These are phyloP conservation scores for Phytophthora meadii DNA, from an alignment of 352 stramenopile species.

Conservation along the genomic window DNA sequence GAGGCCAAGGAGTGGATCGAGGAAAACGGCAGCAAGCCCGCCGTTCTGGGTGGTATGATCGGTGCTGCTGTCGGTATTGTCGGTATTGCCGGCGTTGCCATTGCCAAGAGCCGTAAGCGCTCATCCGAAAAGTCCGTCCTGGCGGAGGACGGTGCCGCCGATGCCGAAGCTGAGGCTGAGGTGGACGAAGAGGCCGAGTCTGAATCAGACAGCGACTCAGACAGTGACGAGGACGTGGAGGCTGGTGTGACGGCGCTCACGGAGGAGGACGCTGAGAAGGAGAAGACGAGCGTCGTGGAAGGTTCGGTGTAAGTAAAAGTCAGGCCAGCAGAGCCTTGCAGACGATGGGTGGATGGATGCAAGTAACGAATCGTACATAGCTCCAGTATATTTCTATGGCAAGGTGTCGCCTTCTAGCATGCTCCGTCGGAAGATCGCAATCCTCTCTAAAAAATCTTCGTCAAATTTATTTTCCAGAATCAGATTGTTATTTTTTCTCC, in stretches of 20 bases:
- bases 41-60: conserved; percentile 47
- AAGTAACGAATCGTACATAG: conserved; percentile 19
- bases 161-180: conserved; percentile 45
- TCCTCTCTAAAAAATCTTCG: conserved; percentile 16
- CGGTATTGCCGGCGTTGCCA: conserved; percentile 48
- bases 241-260: conserved; percentile 36
- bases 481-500: neutral
- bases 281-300: conserved; percentile 63
- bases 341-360: conserved; percentile 30
- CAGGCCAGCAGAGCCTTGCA: conserved; percentile 9
- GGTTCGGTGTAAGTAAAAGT: conserved; percentile 59
- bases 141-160: conserved; percentile 37
- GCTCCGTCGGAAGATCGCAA: conserved; percentile 17
- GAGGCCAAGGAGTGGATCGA: conserved; percentile 52
- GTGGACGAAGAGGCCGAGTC: conserved; percentile 48
- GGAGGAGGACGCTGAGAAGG: conserved; percentile 42
- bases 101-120: conserved; percentile 57
- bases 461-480: conserved; percentile 27
- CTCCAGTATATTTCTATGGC: conserved; percentile 35
- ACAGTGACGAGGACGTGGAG: conserved; percentile 42
- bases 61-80: conserved; percentile 58
- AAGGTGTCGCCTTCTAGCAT: conserved; percentile 16
- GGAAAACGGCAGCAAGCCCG: conserved; percentile 44
- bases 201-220: conserved; percentile 53
- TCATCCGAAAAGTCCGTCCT: conserved; percentile 50